These are phyloP conservation scores for Entrophospora sp. DNA, from an alignment of 192 early-diverging fungal species.

Conservation along the genomic window DNA sequence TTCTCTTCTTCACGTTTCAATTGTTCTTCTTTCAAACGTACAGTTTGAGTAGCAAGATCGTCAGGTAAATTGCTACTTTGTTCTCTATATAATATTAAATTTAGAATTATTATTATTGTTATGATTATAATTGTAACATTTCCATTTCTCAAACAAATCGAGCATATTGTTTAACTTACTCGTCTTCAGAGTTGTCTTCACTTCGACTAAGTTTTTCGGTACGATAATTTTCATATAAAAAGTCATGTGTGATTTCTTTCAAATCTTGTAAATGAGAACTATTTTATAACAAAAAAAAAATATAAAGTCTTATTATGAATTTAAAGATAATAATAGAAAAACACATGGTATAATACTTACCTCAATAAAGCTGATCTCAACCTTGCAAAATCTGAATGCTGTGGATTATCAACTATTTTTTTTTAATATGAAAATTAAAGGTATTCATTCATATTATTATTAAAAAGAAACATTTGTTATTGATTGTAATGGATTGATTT, in stretches of 20 bases:
- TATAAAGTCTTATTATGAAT: background rate
- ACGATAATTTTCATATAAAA: constrained; percentile 94
- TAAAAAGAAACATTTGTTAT: background rate
- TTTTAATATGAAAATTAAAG: background rate
- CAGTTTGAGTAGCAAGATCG: constrained; percentile 17
- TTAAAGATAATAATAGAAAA: background rate
- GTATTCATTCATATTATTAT: background rate
- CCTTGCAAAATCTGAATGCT: constrained; percentile 95
- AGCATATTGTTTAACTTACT: constrained; percentile 25
- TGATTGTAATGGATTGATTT: background rate
- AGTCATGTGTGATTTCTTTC: constrained; percentile 93
- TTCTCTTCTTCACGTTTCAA: constrained; percentile 46
- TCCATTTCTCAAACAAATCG: background rate
- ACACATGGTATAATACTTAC: constrained; percentile 26
- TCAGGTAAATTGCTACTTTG: constrained; percentile 12
- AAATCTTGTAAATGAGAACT: constrained; percentile 97
- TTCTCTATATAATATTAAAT: background rate
- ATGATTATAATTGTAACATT: too few species aligned
- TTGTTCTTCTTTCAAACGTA: constrained; percentile 46
- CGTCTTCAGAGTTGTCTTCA: constrained; percentile 25
- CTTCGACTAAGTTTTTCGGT: constrained; percentile 70
- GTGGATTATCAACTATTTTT: constrained; percentile 79
- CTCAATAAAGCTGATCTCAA: constrained; percentile 84
- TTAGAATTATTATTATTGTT: background rate
- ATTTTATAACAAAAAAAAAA: background rate